A percentile compares a stretch with the other conserved stretches of the same genome.
Conservation (phyloP, 306 rosid species). For the Medicago ruthenica region DNA sequence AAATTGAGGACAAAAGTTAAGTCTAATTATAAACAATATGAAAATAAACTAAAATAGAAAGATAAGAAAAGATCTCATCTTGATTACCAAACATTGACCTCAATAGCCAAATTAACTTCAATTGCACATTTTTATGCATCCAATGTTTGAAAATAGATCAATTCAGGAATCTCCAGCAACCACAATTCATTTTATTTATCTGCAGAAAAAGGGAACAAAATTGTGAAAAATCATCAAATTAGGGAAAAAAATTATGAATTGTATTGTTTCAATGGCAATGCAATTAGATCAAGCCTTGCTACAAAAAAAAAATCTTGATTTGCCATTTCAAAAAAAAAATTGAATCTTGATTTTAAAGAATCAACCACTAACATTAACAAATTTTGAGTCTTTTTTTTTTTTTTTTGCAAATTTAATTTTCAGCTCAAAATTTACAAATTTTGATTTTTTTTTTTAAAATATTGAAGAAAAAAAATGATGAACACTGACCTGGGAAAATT, state of each 20-base stretch:
- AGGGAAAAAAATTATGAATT: neutral
- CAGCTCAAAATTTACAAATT: neutral
- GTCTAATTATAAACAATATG: neutral
- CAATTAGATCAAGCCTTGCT: conserved; percentile 20
- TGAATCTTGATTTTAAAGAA: neutral
- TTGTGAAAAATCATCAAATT: neutral
- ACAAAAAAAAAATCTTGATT: neutral
- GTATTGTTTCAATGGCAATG: conserved; percentile 26
- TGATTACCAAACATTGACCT: conserved; percentile 6
- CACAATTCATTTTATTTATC: conserved; percentile 8
- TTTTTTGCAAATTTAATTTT: neutral
- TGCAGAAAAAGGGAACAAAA: neutral
- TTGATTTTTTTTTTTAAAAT: neutral
- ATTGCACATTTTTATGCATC: conserved; percentile 17
- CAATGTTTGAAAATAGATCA: conserved; percentile 25
- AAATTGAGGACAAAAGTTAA: no score
- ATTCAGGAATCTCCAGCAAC: conserved; percentile 1
- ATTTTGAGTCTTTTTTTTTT: neutral
- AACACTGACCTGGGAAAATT: conserved; percentile 33
- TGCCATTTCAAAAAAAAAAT: neutral
- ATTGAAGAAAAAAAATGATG: conserved; percentile 6
- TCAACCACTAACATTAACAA: neutral
- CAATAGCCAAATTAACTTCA: conserved; percentile 23
- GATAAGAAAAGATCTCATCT: neutral
- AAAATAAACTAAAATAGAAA: neutral